phyloP scores from a whole-genome alignment of 2,329 filamentous ascomycete genomes.

The Aspergillus aculeatus region DNA sequence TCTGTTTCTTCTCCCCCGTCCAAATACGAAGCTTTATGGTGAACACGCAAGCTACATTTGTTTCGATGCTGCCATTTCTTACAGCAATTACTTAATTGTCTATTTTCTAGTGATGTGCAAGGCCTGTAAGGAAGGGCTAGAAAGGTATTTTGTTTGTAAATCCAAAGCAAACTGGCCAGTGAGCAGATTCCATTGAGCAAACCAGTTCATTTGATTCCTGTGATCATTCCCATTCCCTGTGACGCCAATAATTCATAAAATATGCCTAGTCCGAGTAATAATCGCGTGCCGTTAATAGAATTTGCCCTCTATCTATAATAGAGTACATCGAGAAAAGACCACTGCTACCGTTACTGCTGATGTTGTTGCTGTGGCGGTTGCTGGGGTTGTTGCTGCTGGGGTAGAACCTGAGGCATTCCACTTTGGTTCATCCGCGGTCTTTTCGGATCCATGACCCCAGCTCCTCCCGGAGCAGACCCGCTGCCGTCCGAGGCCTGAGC shows the following conservation, averaged over 20 bases:
- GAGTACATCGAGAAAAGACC: neutral
- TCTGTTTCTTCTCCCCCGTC: neutral
- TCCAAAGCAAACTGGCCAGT: neutral
- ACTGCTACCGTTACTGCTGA: constrained; percentile 5
- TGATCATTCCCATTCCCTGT: neutral
- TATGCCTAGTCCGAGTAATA: neutral
- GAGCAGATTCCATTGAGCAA: neutral
- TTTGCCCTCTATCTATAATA: neutral
- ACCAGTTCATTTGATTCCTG: neutral
- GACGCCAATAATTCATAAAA: neutral
- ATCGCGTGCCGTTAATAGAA: neutral
- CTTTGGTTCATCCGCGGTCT: constrained; percentile 28
- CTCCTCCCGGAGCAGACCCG: constrained; percentile 22
- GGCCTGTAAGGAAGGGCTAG: neutral
- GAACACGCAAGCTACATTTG: neutral
- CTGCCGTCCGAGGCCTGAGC: constrained; percentile 22
- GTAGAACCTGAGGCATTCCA: constrained; percentile 5
- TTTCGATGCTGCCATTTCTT: neutral
- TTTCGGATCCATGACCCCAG: constrained; percentile 31
- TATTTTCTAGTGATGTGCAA: neutral
- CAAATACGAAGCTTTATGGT: neutral
- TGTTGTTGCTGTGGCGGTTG: constrained; percentile 18
- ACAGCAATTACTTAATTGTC: neutral
- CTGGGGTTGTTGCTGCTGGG: constrained; percentile 12
- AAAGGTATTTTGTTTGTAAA: neutral